Evolutionary conservation across 306 rosid species (phyloP).

Genomic region (Hylodesmum podocarpum): DNA sequence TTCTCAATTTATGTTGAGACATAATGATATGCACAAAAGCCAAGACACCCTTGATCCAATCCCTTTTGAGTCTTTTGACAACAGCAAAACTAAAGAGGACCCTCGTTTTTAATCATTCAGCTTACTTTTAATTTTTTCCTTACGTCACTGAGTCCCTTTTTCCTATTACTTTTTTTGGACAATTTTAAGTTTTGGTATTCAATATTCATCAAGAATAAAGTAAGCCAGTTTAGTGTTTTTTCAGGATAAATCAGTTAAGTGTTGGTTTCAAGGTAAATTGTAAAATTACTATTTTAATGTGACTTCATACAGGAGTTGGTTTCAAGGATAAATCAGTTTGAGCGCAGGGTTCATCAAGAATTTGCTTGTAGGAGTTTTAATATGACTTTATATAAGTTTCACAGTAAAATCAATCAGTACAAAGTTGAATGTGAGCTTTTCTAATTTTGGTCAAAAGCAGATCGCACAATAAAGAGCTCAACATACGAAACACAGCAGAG

Average conservation of each 20-base stretch:
- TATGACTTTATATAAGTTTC: neutral
- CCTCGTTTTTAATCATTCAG: slow-evolving; percentile 4
- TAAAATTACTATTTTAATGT: too few relatives aligned
- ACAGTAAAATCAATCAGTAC: neutral
- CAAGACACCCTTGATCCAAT: slow-evolving; percentile 32
- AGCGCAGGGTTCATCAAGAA: too few relatives aligned
- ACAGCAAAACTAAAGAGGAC: slow-evolving; percentile 21
- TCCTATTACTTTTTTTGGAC: neutral
- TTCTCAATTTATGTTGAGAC: slow-evolving; percentile 27
- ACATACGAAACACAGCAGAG: neutral
- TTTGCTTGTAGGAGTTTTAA: neutral
- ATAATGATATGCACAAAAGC: slow-evolving; percentile 45
- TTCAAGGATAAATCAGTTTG: too few relatives aligned
- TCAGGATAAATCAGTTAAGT: too few relatives aligned
- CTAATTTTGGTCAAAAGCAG: neutral
- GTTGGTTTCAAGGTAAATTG: neutral
- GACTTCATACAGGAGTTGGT: too few relatives aligned
- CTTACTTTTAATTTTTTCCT: neutral
- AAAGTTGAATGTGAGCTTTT: neutral
- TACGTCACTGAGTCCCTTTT: slow-evolving; percentile 5
- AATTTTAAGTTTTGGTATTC: neutral
- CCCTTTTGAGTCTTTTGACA: slow-evolving; percentile 46
- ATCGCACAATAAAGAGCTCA: neutral
- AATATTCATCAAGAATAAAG: neutral
- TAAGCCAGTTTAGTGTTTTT: neutral